phyloP scores from a whole-genome alignment of 306 rosid genomes.

The Acacia crassicarpa region DNA sequence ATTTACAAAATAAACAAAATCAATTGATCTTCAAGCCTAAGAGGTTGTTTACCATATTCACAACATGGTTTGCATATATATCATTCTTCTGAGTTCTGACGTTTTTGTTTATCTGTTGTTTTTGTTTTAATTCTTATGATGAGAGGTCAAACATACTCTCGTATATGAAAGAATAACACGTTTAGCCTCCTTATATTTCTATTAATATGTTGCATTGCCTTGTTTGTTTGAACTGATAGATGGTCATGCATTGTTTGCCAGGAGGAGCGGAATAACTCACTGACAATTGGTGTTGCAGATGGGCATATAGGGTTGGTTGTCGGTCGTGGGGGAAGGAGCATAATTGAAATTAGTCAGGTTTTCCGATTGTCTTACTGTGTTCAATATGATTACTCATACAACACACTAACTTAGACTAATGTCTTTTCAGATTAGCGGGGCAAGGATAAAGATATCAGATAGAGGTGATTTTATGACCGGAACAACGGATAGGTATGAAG shows the following conservation, averaged over 20 bases:
- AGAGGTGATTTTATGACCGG: slow-evolving; percentile 97
- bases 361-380: slow-evolving; percentile 14
- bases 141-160: not conserved
- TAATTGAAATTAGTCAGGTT: slow-evolving; percentile 96
- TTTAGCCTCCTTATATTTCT: not conserved
- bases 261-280: slow-evolving; percentile 86
- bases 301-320: slow-evolving; percentile 93
- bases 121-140: not conserved
- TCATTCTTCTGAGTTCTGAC: not conserved
- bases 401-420: slow-evolving; percentile 29
- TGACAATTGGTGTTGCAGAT: slow-evolving; percentile 91
- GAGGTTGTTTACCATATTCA: not conserved
- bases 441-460: slow-evolving; percentile 98
- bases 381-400: slow-evolving; percentile 7
- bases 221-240: slow-evolving; percentile 23
- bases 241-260: slow-evolving; percentile 42
- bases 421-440: slow-evolving; percentile 76
- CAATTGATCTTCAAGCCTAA: not conserved
- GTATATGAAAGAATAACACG: not conserved
- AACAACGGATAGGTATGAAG: slow-evolving; percentile 82
- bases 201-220: slow-evolving; percentile 12
- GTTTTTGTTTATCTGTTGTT: not conserved
- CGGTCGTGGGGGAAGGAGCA: slow-evolving; percentile 98
- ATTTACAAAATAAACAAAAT: not conserved
- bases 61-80: not conserved